A percentile compares a stretch with the other conserved stretches of the same genome.
phyloP scores from a whole-genome alignment of 805 yeast genomes.

The Pichia pseudocactophila region DNA sequence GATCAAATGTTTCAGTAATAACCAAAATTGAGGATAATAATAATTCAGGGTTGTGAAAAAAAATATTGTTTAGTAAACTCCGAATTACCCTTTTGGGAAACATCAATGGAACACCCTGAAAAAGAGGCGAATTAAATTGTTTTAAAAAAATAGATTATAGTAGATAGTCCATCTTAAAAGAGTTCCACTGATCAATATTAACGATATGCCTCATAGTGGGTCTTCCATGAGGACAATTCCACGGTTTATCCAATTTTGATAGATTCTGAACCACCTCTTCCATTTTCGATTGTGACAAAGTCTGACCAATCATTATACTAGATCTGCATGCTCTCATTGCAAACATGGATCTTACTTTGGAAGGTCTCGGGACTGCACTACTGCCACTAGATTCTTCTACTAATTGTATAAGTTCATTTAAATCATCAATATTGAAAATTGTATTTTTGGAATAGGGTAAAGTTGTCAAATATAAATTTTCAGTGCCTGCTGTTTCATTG shows the following conservation, averaged over 20 bases:
- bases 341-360: constrained; percentile 73
- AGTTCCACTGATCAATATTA: constrained; percentile 41
- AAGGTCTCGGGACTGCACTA: constrained; percentile 42
- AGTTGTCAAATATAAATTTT: constrained; percentile 43
- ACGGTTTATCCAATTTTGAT: constrained; percentile 75
- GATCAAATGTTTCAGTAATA: too few relatives aligned
- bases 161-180: constrained; percentile 37
- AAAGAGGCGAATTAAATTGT: not conserved
- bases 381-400: constrained; percentile 39
- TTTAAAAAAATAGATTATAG: not conserved
- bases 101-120: constrained; percentile 15
- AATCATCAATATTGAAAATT: constrained; percentile 58
- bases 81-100: constrained; percentile 26
- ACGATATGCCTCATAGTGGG: constrained; percentile 92
- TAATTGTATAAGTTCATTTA: constrained; percentile 67
- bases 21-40: too few relatives aligned
- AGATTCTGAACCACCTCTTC: constrained; percentile 54
- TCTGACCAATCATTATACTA: constrained; percentile 89
- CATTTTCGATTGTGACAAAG: constrained; percentile 56
- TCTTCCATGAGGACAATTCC: constrained; percentile 97
- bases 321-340: constrained; percentile 95
- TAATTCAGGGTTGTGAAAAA: not conserved
- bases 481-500: constrained; percentile 29
- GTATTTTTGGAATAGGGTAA: constrained; percentile 69
- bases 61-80: not conserved